phyloP scores from a whole-genome alignment of 2,329 filamentous ascomycete species.

The Clarireedia monteithiana region DNA sequence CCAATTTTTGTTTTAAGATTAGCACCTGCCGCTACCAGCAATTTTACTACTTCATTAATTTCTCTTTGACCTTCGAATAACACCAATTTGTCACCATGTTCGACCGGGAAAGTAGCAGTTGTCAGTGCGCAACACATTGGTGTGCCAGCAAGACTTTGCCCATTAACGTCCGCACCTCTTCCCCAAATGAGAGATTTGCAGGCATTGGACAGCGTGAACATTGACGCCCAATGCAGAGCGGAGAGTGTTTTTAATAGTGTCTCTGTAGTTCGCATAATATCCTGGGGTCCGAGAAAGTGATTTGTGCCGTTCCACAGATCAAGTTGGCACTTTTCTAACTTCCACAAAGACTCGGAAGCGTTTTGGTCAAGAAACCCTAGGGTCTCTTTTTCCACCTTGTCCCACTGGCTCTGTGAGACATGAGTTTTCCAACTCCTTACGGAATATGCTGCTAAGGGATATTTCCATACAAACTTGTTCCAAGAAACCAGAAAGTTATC shows the following conservation, averaged over 20 bases:
- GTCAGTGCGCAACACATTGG: not conserved
- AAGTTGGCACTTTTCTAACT: no score
- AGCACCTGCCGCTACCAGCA: not conserved
- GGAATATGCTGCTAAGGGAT: not conserved
- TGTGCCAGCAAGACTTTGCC: not conserved
- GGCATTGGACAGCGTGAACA: not conserved
- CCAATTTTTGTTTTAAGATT: not conserved
- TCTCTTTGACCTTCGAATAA: not conserved
- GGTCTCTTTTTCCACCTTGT: not conserved
- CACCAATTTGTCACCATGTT: not conserved
- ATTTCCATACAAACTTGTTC: not conserved
- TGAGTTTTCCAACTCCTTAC: fast-evolving
- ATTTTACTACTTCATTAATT: not conserved
- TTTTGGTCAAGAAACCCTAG: not conserved
- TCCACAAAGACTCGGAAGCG: no score
- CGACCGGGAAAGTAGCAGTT: not conserved
- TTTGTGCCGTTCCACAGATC: no score
- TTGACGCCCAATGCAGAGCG: not conserved
- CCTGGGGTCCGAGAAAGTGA: no score
- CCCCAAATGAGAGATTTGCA: not conserved
- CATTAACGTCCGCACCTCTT: not conserved
- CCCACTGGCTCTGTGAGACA: not conserved
- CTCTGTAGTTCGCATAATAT: not conserved
- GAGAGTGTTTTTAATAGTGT: not conserved
- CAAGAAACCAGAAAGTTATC: not conserved